These are phyloP conservation scores for Poronia punctata DNA, from an alignment of 495 filamentous ascomycete genomes.

Conservation along the genomic window DNA sequence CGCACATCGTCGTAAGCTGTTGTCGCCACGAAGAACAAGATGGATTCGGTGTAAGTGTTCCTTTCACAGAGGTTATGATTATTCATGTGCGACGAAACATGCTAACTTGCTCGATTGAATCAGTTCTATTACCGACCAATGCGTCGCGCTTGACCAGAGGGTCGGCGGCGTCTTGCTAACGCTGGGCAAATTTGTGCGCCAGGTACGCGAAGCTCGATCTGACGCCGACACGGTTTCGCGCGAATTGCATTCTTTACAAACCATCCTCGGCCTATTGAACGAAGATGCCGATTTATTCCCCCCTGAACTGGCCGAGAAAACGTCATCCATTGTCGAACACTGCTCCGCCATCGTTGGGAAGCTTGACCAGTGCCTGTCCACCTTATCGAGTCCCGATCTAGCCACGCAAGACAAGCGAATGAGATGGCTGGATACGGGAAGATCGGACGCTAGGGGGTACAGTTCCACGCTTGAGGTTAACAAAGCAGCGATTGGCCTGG, in stretches of 20 bases:
- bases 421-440: constrained; percentile 30
- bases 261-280: constrained; percentile 35
- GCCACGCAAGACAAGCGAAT: constrained; percentile 33
- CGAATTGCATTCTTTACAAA: constrained; percentile 43
- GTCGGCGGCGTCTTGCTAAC: constrained; percentile 24
- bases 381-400: constrained; percentile 21
- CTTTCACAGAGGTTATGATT: too few relatives aligned
- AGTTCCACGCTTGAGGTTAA: constrained; percentile 31
- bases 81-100: too few relatives aligned
- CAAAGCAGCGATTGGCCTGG: constrained; percentile 33
- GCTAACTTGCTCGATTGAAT: constrained; percentile 21
- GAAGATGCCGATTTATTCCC: constrained; percentile 38
- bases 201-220: constrained; percentile 39
- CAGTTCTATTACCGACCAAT: constrained; percentile 38
- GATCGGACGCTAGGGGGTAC: constrained; percentile 28
- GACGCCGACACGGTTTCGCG: constrained; percentile 40
- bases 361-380: constrained; percentile 26
- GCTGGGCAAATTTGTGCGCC: constrained; percentile 33
- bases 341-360: constrained; percentile 31
- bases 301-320: constrained; percentile 27
- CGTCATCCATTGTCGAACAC: constrained; percentile 27
- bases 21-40: too few relatives aligned
- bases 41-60: too few relatives aligned
- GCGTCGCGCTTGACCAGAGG: constrained; percentile 30
- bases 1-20: too few relatives aligned